Base-by-base conservation (phyloP, 1,284 basidiomycete species). In the Stygiomarasmius scandens region DNA sequence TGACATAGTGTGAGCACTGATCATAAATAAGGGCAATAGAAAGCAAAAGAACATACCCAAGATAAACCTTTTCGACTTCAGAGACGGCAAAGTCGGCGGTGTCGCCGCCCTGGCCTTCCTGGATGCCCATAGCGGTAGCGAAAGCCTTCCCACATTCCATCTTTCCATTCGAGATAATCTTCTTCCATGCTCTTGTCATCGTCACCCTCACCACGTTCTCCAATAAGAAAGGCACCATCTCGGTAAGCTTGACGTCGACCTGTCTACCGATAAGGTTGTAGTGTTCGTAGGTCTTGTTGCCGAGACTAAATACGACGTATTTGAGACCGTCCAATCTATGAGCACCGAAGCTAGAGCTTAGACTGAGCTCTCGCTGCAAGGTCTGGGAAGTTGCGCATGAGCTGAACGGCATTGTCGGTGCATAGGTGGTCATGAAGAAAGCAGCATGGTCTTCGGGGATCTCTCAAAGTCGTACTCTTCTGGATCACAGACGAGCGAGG, bases 161-260 rank as follows among this genome's bases (percentile, higher is more conserved):
- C 96, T 75, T 99, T 99, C 96, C 96, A 99, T 63, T 93, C 95
- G n/a, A 99, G 84, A 72, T 98, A 99, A 76, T 99, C 96, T 77
- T 99, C 97, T 74, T 99, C 96, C 93, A 99, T 96, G 70, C 92
- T 95, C 81, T 97, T 97, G 76, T 99, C 96, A 71, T 99, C 96
- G 69, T 99, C 96, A 64, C 96, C 96, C 76, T 98, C 95, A 19
- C 96, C 97, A 44, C 90, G 84, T 71, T 92, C 89, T 52, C 96
- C 96, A 54, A 99, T 92, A 60, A 95, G 87, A 59, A 82, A 75
- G 27, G 87, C 97, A 32, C 95, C 77, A 96, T 89, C 65, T 87
- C 86, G 9, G 81, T 71, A 56, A 99, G 78, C 46, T 86, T 76
- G 4, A 79, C 69, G 70, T 99, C 96, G 59, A 96, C 82, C 64